Conservation (phyloP, 805 yeast genomes). For the Cyberlindnera subsufficiens region DNA sequence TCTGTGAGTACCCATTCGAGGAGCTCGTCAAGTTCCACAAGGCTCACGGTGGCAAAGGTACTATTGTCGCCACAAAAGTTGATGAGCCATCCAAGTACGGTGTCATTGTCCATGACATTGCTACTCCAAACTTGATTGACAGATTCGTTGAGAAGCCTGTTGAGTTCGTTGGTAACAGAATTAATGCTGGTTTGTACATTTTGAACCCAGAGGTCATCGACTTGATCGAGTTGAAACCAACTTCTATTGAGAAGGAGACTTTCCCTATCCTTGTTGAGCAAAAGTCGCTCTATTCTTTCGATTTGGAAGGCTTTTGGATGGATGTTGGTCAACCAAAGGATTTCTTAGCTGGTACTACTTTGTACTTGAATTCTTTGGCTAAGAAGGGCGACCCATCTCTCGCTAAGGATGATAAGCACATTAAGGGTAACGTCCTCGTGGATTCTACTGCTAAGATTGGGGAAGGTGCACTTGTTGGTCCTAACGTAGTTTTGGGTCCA, state of each 20-base stretch:
- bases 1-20: constrained; percentile 95
- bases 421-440: constrained; percentile 85
- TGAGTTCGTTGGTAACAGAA: constrained; percentile 99
- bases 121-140: constrained; percentile 92
- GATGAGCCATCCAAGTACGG: constrained; percentile 99
- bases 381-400: constrained; percentile 72
- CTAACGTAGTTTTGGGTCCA: constrained; percentile 97
- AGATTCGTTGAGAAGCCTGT: constrained; percentile 99
- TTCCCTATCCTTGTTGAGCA: constrained; percentile 94
- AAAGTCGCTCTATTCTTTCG: constrained; percentile 87
- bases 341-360: constrained; percentile 91
- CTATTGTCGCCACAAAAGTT: constrained; percentile 98
- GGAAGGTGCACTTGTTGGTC: constrained; percentile 93
- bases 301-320: constrained; percentile 99
- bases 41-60: constrained; percentile 95
- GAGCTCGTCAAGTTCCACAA: constrained; percentile 91
- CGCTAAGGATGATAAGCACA: constrained; percentile 51
- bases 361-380: constrained; percentile 81
- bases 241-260: constrained; percentile 98
- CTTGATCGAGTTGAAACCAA: constrained; percentile 95
- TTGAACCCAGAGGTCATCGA: constrained; percentile 97
- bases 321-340: constrained; percentile 99
- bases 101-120: constrained; percentile 96
- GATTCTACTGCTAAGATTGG: constrained; percentile 95
- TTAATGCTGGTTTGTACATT: constrained; percentile 98